Base-by-base conservation (phyloP, 2,329 filamentous ascomycete genomes). In the Colletotrichum acutatum region DNA sequence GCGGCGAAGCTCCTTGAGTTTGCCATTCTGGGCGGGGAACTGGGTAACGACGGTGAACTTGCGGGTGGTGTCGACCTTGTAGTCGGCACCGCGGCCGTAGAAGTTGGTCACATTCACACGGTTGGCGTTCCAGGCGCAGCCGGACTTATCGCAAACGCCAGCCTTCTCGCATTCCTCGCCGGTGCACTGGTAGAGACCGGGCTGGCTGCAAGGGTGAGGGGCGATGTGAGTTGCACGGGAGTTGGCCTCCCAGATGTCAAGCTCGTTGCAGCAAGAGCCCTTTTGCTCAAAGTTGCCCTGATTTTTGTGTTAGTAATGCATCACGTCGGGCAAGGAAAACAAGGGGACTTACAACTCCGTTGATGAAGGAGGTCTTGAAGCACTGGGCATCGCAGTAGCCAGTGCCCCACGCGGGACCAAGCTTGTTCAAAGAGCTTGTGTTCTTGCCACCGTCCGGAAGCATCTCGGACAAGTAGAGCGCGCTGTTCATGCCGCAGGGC, bases 211-310 rank as follows among this genome's bases (percentile, higher is more conserved):
- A 22, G 87, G 84, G 80, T 92, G 90, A 22, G 90, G 89, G 2
- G 90, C 91, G 75, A 87, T 85, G 34, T 89, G 88, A 22, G 85
- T 86, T 8, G 90, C 87, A 74, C 89, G 84, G 64, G 84, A 85
- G 83, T 92, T 92, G 70, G 89, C 89, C 80, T 92, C 90, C 89
- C 89, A 91, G 78, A 91, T 86, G 72, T 93, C 91, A 87, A 93
- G 91, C 82, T 93, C 91, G 56, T 87, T 83, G 81, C 91, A 93
- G 86, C 91, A 93, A 52, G 90, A 85, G 74, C 91, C 91, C 62
- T 87, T 83, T 56, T 81, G 84, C 7, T 88, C 86, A n/a, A 86
- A 83, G 78, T 91, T 92, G 61, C 84, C 89, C 84, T 87, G 32
- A 26, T 63, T 34, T 1, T 32, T 11, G 28, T 73, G n/a, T 75